Base-by-base conservation (phyloP, 495 filamentous ascomycete genomes). In the Pseudomonodictys pantanalensis region DNA sequence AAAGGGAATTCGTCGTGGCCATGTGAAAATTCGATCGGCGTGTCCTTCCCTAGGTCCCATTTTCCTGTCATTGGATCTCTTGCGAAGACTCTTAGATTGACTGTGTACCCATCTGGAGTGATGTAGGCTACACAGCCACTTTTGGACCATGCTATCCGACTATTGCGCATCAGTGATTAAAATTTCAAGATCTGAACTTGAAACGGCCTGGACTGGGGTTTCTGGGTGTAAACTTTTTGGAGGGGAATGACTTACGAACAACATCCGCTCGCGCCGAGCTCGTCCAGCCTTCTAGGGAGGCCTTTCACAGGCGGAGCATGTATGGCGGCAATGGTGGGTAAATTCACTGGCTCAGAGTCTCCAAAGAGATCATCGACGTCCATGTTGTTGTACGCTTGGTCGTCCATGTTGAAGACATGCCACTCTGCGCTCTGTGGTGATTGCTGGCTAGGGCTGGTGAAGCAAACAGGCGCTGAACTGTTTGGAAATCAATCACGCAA, bases 81-180 rank as follows among this genome's bases (percentile, higher is more conserved):
- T 24, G 81, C 78, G 8, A 97, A 77, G 70, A 88, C 84, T 46
- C 86, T 82, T 11, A 95, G 75, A 58, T 85, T 82, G 28, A 97
- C 76, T 5, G 76, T 77, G 22, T 78, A 78, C 22, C 87, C 86
- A 70, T 89, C 83, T n/a, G 80, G 72, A 22, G 85, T 81, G 64
- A 97, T 87, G 54, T 85, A 85, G 26, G 92, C 92, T 70, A 97
- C 88, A 65, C 85, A 90, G 53, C 93, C 93, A 68, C 84, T 77
- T 55, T 86, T 89, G 17, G 93, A 96, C 95, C 95, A 97, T 46
- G 86, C 86, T 51, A 97, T 81, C 60, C 81, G 86, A 64, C 91
- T 96, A 65, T 12, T 23, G 22, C 1, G 6, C 0, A 17, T 59
- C 11, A 47, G 52, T 18, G 18, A 8, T 35, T 48, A 32, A 28